These are phyloP conservation scores for Skeletonema menzelii DNA, from an alignment of 108 stramenopile species.

Conservation along the genomic window DNA sequence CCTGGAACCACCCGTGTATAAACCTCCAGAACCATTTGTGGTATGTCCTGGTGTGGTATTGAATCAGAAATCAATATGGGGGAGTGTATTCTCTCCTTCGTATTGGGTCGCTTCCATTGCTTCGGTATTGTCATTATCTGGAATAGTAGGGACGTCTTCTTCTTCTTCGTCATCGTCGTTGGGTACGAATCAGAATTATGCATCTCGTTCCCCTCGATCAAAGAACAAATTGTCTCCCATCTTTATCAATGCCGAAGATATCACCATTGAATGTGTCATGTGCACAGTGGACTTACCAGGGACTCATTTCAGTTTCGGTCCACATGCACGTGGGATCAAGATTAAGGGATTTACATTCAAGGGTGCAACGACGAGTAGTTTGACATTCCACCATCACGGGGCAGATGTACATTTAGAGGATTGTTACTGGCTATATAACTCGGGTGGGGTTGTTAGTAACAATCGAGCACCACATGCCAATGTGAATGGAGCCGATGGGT, in stretches of 20 bases:
- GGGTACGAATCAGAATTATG: background rate
- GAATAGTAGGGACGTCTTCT: background rate
- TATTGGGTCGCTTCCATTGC: conserved; percentile 13
- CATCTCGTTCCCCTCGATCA: background rate
- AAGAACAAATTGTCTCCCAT: conserved; percentile 43
- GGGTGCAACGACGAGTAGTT: conserved; percentile 54
- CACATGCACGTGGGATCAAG: conserved; percentile 67
- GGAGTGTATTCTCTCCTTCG: conserved; percentile 15
- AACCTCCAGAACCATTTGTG: conserved; percentile 63
- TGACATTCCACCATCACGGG: conserved; percentile 78
- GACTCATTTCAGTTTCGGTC: conserved; percentile 82
- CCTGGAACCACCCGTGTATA: conserved; percentile 43
- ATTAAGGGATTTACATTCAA: conserved; percentile 74
- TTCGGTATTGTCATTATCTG: conserved; percentile 13
- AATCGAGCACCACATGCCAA: conserved; percentile 6
- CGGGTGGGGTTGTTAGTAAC: conserved; percentile 26
- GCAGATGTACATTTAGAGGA: conserved; percentile 76
- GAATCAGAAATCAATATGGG: conserved; percentile 15
- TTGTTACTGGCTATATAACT: conserved; percentile 70
- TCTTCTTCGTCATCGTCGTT: background rate
- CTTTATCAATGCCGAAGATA: conserved; percentile 82
- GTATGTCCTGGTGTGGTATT: conserved; percentile 75
- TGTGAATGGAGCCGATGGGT: background rate
- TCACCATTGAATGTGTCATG: conserved; percentile 65
- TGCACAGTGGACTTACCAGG: conserved; percentile 63